These are phyloP conservation scores for Poa annua DNA, from an alignment of 176 grass and related monocot species.

Conservation along the genomic window DNA sequence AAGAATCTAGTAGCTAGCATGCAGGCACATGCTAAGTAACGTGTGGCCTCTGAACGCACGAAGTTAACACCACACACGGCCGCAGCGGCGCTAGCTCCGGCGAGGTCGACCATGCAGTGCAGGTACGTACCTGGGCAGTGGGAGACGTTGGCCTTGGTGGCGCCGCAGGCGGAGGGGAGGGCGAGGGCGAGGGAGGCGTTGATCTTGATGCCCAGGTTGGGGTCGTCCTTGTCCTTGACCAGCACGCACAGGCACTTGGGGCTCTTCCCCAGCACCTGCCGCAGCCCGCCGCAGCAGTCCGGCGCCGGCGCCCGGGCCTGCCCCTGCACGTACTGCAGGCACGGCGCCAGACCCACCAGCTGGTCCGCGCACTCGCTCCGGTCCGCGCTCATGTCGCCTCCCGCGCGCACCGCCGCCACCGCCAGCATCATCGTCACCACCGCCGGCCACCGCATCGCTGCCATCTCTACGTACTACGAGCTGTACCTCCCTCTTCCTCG, in stretches of 20 bases:
- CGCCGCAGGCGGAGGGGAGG: slow-evolving; percentile 65
- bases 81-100: too few species aligned
- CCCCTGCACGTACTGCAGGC: slow-evolving; percentile 88
- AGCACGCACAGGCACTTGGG: slow-evolving; percentile 96
- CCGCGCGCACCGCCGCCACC: too few species aligned
- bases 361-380: slow-evolving; percentile 71
- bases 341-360: slow-evolving; percentile 76
- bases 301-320: slow-evolving; percentile 64
- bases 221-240: slow-evolving; percentile 84
- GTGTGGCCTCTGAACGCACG: background rate
- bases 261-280: slow-evolving; percentile 71
- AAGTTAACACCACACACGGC: too few species aligned
- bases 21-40: background rate
- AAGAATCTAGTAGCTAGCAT: background rate
- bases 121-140: slow-evolving; percentile 70
- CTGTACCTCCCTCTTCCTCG: background rate
- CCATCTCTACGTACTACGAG: background rate
- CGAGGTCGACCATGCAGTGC: background rate
- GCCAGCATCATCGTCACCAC: background rate
- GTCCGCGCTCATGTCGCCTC: slow-evolving; percentile 66
- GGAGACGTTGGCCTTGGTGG: slow-evolving; percentile 77
- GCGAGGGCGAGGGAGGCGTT: slow-evolving; percentile 82
- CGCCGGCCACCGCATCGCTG: background rate
- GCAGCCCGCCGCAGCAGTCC: slow-evolving; percentile 86
- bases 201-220: slow-evolving; percentile 85